phyloP scores from a whole-genome alignment of 495 filamentous ascomycete species.

The Saxophila tyrrhenica region DNA sequence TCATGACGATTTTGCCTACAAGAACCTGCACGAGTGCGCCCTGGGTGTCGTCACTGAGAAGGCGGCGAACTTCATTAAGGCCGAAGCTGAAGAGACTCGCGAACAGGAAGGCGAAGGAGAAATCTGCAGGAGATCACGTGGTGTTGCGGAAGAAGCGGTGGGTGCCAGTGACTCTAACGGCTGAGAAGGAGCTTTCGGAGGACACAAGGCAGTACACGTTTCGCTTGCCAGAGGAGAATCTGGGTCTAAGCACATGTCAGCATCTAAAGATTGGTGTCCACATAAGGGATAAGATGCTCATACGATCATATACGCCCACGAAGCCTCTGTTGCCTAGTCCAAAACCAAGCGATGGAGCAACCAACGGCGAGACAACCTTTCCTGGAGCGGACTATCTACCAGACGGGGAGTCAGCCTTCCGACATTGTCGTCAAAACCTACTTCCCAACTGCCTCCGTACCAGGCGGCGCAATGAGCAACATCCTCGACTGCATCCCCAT shows the following conservation, averaged over 20 bases:
- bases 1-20: constrained; percentile 29
- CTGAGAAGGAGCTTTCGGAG: constrained; percentile 16
- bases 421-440: too few species aligned
- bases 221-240: constrained; percentile 16
- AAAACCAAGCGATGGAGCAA: background rate
- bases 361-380: background rate
- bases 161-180: constrained; percentile 21
- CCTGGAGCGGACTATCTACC: too few species aligned
- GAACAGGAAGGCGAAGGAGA: constrained; percentile 17
- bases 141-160: constrained; percentile 19
- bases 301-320: constrained; percentile 24
- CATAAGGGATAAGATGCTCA: constrained; percentile 23
- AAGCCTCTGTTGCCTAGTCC: constrained; percentile 16
- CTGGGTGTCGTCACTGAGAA: constrained; percentile 32
- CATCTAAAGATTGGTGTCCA: constrained; percentile 30
- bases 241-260: constrained; percentile 28
- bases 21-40: constrained; percentile 30
- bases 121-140: constrained; percentile 1
- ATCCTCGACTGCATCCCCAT: constrained; percentile 24
- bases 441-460: constrained; percentile 17
- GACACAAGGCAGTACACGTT: constrained; percentile 28
- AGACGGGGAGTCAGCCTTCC: too few species aligned
- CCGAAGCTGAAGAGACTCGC: constrained; percentile 23
- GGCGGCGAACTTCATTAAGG: constrained; percentile 27
- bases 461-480: constrained; percentile 24